Conservation (phyloP, 768 basidiomycete species). For the Pholiota microspora region DNA sequence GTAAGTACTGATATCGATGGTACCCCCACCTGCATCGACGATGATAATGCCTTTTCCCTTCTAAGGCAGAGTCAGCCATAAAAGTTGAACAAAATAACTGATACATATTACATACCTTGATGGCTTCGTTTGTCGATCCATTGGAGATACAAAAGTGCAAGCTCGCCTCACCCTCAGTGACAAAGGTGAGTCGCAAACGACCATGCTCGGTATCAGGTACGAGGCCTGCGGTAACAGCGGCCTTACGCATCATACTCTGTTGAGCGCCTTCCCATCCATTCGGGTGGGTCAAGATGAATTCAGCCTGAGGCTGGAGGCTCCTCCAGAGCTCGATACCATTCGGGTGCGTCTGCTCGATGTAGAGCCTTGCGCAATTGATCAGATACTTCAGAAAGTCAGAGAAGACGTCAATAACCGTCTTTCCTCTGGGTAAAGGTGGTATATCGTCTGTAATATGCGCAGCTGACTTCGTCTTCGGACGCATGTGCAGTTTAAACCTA, state of each 20-base stretch:
- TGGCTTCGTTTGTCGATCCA: slow-evolving; percentile 37
- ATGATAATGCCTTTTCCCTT: slow-evolving; percentile 47
- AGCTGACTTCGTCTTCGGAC: slow-evolving; percentile 23
- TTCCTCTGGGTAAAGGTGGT: slow-evolving; percentile 41
- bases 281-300: slow-evolving; percentile 58
- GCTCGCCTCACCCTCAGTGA: slow-evolving; percentile 67
- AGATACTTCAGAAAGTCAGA: slow-evolving; percentile 52
- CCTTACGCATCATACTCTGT: slow-evolving; percentile 53
- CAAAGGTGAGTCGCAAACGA: slow-evolving; percentile 45
- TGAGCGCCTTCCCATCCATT: slow-evolving; percentile 67
- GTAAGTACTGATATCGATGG: slow-evolving; percentile 61
- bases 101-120: slow-evolving; percentile 23
- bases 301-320: slow-evolving; percentile 38
- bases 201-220: slow-evolving; percentile 37
- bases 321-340: slow-evolving; percentile 45
- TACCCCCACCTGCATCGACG: slow-evolving; percentile 64
- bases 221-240: slow-evolving; percentile 50
- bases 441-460: slow-evolving; percentile 20
- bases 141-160: slow-evolving; percentile 54
- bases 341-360: slow-evolving; percentile 45
- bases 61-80: slow-evolving; percentile 22
- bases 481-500: slow-evolving; percentile 40
- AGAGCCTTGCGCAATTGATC: slow-evolving; percentile 38
- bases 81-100: not conserved
- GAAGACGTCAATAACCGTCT: slow-evolving; percentile 40